Evolutionary conservation across 805 yeast genomes (phyloP).

Genomic region (Middelhovenomyces tepae): DNA sequence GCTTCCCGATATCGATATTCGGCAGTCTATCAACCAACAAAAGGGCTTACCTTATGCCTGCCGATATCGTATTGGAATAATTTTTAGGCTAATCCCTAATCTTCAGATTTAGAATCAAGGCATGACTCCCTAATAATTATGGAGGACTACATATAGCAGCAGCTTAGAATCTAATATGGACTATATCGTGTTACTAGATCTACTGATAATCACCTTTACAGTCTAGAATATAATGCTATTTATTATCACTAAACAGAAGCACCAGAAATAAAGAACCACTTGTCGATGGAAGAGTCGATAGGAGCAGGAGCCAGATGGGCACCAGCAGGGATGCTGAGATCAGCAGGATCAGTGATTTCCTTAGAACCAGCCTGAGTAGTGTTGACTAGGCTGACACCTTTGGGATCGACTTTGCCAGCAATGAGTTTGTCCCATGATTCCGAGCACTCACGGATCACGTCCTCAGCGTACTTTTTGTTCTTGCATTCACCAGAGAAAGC

Average conservation of each 20-base stretch:
- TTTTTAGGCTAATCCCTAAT: too few species aligned
- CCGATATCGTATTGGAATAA: too few species aligned
- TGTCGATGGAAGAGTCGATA: slow-evolving; percentile 92
- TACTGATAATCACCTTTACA: too few species aligned
- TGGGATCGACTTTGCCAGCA: slow-evolving; percentile 50
- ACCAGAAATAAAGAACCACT: slow-evolving; percentile 91
- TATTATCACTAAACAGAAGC: slow-evolving; percentile 27
- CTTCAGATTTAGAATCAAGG: too few species aligned
- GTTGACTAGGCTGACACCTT: slow-evolving; percentile 70
- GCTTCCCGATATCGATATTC: too few species aligned
- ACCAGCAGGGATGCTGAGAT: slow-evolving; percentile 58
- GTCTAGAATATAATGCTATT: too few species aligned
- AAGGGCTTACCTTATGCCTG: too few species aligned
- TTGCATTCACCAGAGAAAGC: slow-evolving; percentile 95
- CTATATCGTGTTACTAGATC: too few species aligned
- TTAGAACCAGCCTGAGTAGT: slow-evolving; percentile 43
- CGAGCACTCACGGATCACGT: slow-evolving; percentile 71
- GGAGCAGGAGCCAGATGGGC: slow-evolving; percentile 76
- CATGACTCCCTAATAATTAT: too few species aligned
- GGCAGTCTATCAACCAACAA: too few species aligned
- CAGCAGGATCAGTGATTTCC: slow-evolving; percentile 17
- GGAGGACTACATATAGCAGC: too few species aligned
- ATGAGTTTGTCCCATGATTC: slow-evolving; percentile 78
- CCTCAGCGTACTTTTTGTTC: slow-evolving; percentile 77
- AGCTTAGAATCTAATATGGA: too few species aligned